Evolutionary conservation across 495 filamentous ascomycete genomes (phyloP).

Genomic region (Rusavskia elegans): DNA sequence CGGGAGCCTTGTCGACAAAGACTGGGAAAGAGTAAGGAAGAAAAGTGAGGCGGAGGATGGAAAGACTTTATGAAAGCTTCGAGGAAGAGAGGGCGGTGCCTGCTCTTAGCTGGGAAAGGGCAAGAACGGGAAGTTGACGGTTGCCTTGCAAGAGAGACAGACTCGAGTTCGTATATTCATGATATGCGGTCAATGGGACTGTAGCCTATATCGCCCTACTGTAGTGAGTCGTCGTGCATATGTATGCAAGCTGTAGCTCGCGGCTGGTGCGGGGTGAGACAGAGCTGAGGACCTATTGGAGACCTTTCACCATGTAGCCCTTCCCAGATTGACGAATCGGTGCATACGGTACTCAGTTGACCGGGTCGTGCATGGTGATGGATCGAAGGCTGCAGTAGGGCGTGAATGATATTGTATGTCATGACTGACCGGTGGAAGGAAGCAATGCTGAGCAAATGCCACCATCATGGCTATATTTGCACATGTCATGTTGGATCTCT

Average conservation of each 20-base stretch:
- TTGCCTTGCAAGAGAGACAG: too few species aligned
- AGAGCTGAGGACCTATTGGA: too few species aligned
- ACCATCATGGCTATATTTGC: not conserved
- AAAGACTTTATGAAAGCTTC: not conserved
- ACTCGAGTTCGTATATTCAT: too few species aligned
- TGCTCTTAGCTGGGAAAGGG: not conserved
- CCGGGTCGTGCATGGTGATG: too few species aligned
- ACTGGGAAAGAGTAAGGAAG: not conserved
- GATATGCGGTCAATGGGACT: not conserved
- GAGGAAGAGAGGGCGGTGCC: not conserved
- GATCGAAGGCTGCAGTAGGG: not conserved
- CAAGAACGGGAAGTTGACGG: not conserved
- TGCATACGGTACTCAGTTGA: not conserved
- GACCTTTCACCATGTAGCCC: too few species aligned
- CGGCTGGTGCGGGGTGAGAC: not conserved
- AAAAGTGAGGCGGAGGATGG: not conserved
- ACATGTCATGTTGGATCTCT: not conserved
- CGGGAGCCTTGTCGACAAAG: not conserved
- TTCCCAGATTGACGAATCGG: not conserved
- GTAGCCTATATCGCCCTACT: not conserved
- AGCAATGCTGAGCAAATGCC: too few species aligned
- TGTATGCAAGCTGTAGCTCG: not conserved
- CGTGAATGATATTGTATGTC: not conserved
- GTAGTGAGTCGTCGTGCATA: not conserved
- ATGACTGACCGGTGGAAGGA: too few species aligned